Conservation (phyloP, 768 basidiomycete genomes). For the Lentinula sp. region DNA sequence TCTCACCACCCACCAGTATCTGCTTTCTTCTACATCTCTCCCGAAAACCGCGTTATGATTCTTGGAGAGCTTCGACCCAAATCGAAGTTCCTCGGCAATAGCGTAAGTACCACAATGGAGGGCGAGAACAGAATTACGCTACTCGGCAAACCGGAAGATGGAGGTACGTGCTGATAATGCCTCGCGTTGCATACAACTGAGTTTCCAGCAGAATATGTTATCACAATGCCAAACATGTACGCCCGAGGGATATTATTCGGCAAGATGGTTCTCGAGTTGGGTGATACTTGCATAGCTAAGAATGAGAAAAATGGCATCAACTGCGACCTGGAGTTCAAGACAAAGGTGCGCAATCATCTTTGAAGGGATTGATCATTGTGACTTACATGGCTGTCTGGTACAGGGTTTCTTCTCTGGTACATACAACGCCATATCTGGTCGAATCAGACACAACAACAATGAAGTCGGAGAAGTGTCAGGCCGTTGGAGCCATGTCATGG, state of each 20-base stretch:
- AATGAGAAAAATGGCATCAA: slow-evolving; percentile 70
- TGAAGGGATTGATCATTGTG: slow-evolving; percentile 17
- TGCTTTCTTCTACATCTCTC: slow-evolving; percentile 95
- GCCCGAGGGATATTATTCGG: slow-evolving; percentile 83
- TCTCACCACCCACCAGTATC: slow-evolving; percentile 94
- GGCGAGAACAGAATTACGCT: slow-evolving; percentile 87
- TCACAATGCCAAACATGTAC: slow-evolving; percentile 99
- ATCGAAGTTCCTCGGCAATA: slow-evolving; percentile 94
- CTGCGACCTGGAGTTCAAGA: slow-evolving; percentile 95
- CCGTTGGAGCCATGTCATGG: slow-evolving; percentile 88
- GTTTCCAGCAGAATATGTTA: slow-evolving; percentile 58
- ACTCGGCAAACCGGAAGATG: slow-evolving; percentile 79
- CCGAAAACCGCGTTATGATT: slow-evolving; percentile 80
- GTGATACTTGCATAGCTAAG: slow-evolving; percentile 80
- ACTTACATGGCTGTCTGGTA: not conserved
- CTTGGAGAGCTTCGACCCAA: slow-evolving; percentile 94
- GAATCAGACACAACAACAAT: slow-evolving; percentile 54
- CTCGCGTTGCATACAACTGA: slow-evolving; percentile 3
- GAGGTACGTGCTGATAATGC: slow-evolving; percentile 46
- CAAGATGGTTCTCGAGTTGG: slow-evolving; percentile 95
- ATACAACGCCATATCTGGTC: slow-evolving; percentile 86
- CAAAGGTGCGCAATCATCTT: slow-evolving; percentile 41
- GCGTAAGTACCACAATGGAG: slow-evolving; percentile 94
- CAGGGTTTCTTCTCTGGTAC: slow-evolving; percentile 97
- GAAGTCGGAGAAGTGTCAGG: slow-evolving; percentile 86